phyloP scores from a whole-genome alignment of 768 basidiomycete species.

The Hortiboletus flavorubellus region DNA sequence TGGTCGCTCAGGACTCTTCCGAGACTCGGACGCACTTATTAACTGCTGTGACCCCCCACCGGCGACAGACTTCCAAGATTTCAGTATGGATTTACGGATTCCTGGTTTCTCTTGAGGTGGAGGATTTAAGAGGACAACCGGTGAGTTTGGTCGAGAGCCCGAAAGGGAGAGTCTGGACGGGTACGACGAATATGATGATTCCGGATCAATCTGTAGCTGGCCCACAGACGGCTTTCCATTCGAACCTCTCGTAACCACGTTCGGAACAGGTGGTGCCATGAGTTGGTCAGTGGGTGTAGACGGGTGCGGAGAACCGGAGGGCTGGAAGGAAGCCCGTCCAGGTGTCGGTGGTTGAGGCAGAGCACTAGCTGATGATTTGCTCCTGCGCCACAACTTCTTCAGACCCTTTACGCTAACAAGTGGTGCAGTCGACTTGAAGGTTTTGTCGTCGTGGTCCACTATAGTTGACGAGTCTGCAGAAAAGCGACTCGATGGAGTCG shows the following conservation, averaged over 20 bases:
- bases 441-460: conserved; percentile 28
- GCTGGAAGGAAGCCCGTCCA: conserved; percentile 36
- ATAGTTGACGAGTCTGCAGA: conserved; percentile 64
- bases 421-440: conserved; percentile 38
- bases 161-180: conserved; percentile 33
- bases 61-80: conserved; percentile 55
- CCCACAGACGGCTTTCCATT: conserved; percentile 36
- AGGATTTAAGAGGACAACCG: conserved; percentile 17
- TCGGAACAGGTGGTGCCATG: conserved; percentile 27
- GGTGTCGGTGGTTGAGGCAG: conserved; percentile 34
- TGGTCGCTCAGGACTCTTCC: conserved; percentile 39
- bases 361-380: conserved; percentile 42
- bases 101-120: conserved; percentile 41
- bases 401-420: conserved; percentile 73
- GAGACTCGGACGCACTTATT: conserved; percentile 31
- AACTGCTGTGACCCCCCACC: conserved; percentile 30
- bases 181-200: conserved; percentile 45
- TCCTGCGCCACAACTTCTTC: conserved; percentile 77
- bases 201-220: conserved; percentile 67
- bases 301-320: conserved; percentile 27
- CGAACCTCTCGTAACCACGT: conserved; percentile 4
- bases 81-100: conserved; percentile 69
- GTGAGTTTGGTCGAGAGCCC: conserved; percentile 30
- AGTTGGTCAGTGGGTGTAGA: conserved; percentile 35
- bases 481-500: conserved; percentile 59